Evolutionary conservation across 164 flowering plant genomes (phyloP), one percentile per base, ranked within the genome.

Genomic region (Vitis cinerea): DNA sequence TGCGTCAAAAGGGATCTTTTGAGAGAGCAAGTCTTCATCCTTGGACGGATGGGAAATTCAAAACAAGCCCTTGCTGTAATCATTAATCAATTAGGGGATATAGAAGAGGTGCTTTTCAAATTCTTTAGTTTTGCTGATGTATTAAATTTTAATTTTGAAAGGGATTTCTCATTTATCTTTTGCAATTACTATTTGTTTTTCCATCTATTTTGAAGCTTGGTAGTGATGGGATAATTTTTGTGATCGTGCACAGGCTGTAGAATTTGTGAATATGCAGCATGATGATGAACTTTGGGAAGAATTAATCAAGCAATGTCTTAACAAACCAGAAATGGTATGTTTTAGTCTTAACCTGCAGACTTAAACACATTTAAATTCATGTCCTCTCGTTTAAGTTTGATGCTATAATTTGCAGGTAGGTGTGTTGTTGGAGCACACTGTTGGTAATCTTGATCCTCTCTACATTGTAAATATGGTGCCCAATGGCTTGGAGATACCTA

Each of bases 221-320:
- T 27, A 51, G 66, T 68, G 63, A 72, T 65, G 27, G 10, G 17
- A 56, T 16, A 59, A 56, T 56, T 16, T 2, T 65, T 69, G 4
- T 61, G 60, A 48, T 55, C 73, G 27, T 75, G 48, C 73, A 71
- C 91, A 96, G 98, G 99, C 99, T 63, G 85, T 96, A 74, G 98
- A 96, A 65, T 96, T 96, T 79, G 97, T 90, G 56, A 86, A 81
- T 19, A 77, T 84, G 88, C 98, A 96, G 75, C 96, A 96, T 67
- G 98, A 96, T 78, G 98, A 96, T 78, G 98, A 96, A 37, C 93
- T 96, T n/a, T 93, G 99, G 99, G 97, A 93, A 87, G 99, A 96
- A 76, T 77, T 96, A 69, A 89, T 96, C 59, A 88, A 79, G 70
- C 98, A 91, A 75, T 90, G 97, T 64, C 84, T 93, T 37, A 61